A percentile compares a stretch with the other conserved stretches of the same genome.
phyloP scores from a whole-genome alignment of 2,329 filamentous ascomycete species.

The Fusarium sp. region DNA sequence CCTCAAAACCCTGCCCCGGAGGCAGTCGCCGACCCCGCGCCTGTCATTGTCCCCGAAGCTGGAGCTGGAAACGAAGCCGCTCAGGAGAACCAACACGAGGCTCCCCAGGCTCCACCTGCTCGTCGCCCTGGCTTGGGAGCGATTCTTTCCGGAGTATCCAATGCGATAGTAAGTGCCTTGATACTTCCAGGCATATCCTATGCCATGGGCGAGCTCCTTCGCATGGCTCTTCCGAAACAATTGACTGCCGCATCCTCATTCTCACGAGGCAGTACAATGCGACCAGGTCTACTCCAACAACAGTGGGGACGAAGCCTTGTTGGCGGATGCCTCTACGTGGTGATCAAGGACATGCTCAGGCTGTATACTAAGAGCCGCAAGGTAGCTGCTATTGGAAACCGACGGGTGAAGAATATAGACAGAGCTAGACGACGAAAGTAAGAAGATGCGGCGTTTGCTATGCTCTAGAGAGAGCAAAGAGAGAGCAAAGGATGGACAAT shows the following conservation, averaged over 20 bases:
- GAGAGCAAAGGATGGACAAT: background rate
- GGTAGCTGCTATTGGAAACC: conserved; percentile 65
- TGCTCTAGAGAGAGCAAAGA: background rate
- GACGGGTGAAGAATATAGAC: conserved; percentile 65
- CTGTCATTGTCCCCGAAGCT: background rate
- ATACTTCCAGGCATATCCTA: conserved; percentile 86
- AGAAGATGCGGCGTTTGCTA: background rate
- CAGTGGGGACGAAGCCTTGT: conserved; percentile 90
- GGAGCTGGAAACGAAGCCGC: conserved; percentile 12
- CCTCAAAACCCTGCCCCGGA: conserved; percentile 1
- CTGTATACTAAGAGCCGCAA: conserved; percentile 73
- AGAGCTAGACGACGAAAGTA: conserved; percentile 50
- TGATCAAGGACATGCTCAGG: conserved; percentile 76
- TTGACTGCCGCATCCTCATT: conserved; percentile 66
- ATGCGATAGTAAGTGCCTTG: conserved; percentile 66
- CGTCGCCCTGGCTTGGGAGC: conserved; percentile 50
- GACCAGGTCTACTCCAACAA: conserved; percentile 78
- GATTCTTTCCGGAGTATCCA: conserved; percentile 57
- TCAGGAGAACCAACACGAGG: conserved; percentile 46
- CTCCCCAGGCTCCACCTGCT: conserved; percentile 51
- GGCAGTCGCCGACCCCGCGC: background rate
- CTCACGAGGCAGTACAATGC: conserved; percentile 44
- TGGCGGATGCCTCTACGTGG: conserved; percentile 88
- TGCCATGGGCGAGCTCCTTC: conserved; percentile 79
- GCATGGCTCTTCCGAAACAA: conserved; percentile 71